Evolutionary conservation across 345 rosid species (phyloP).

Genomic region (Eucalyptus brandiana): DNA sequence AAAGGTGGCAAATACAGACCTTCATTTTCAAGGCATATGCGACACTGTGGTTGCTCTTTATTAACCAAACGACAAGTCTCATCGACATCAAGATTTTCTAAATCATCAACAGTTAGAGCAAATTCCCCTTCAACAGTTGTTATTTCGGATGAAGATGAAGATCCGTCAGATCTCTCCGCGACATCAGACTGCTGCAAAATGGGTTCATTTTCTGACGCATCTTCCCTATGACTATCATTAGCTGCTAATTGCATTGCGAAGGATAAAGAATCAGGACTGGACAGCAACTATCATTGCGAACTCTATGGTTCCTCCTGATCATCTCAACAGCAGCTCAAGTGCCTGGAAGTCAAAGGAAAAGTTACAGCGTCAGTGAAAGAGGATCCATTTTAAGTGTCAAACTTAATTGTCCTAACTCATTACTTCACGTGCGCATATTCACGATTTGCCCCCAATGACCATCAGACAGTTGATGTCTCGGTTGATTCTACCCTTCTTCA

Average conservation of each 20-base stretch:
- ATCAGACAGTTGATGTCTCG: neutral
- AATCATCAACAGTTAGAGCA: constrained; percentile 28
- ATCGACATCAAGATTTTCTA: constrained; percentile 36
- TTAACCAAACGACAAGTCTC: constrained; percentile 61
- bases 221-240: constrained; percentile 48
- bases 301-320: constrained; percentile 2
- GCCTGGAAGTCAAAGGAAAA: constrained; percentile 8
- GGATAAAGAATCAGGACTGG: constrained; percentile 2
- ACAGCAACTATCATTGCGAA: constrained; percentile 3
- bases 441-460: neutral
- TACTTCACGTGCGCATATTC: neutral
- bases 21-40: constrained; percentile 92
- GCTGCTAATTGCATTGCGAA: constrained; percentile 79
- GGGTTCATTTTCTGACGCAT: constrained; percentile 57
- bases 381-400: neutral
- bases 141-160: constrained; percentile 56
- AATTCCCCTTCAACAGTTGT: constrained; percentile 34
- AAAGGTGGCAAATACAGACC: constrained; percentile 27
- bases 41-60: constrained; percentile 77
- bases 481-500: neutral
- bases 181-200: constrained; percentile 29
- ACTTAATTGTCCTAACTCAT: neutral
- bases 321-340: constrained; percentile 14
- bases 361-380: neutral
- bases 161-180: constrained; percentile 29